Conservation (phyloP, 2,329 filamentous ascomycete species). For the Myriosclerotinia curreyana region DNA sequence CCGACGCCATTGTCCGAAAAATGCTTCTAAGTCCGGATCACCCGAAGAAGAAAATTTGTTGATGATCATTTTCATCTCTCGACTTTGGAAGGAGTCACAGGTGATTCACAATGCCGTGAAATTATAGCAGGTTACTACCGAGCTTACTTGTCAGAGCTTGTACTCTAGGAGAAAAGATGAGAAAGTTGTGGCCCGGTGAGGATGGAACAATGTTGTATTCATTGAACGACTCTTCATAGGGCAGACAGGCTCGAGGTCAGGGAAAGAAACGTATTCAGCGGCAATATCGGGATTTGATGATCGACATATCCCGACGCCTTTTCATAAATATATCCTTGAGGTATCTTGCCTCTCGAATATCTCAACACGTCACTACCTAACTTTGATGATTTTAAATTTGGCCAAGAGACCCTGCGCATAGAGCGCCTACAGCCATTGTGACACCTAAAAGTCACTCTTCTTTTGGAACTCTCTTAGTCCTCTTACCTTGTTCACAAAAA, state of each 20-base stretch:
- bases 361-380: background rate
- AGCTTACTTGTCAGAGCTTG: constrained; percentile 7
- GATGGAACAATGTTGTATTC: background rate
- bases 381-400: background rate
- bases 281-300: background rate
- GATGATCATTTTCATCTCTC: constrained; percentile 14
- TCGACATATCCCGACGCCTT: background rate
- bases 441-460: background rate
- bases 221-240: background rate
- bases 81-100: constrained; percentile 6
- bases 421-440: background rate
- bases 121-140: constrained; percentile 7
- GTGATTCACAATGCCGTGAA: constrained; percentile 11
- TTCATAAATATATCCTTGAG: background rate
- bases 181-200: background rate
- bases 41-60: constrained; percentile 12
- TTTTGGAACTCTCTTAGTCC: background rate
- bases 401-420: constrained; percentile 4
- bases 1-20: constrained; percentile 5
- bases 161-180: constrained; percentile 4
- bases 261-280: background rate
- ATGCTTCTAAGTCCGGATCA: constrained; percentile 8
- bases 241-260: background rate
- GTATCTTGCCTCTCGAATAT: background rate
- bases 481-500: background rate